phyloP scores from a whole-genome alignment of 2,329 filamentous ascomycete genomes.

The Byssochlamys sp. region DNA sequence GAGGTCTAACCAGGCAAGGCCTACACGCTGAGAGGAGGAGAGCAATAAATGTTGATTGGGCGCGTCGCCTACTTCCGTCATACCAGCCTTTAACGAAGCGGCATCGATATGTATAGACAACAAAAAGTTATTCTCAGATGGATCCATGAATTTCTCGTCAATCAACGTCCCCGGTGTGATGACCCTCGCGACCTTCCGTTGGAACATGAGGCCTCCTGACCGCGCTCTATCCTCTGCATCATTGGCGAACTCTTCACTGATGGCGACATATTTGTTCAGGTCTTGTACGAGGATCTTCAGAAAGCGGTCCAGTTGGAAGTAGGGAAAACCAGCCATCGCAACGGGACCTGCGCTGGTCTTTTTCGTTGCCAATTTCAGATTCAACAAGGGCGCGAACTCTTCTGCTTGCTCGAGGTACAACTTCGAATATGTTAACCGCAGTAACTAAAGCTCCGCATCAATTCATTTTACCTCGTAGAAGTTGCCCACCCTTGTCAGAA shows the following conservation, averaged over 20 bases:
- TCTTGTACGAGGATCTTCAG: constrained; percentile 90
- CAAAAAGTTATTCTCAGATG: constrained; percentile 85
- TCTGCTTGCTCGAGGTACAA: constrained; percentile 94
- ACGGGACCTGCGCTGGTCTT: constrained; percentile 70
- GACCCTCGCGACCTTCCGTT: constrained; percentile 73
- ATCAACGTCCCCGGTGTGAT: constrained; percentile 92
- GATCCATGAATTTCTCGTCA: constrained; percentile 94
- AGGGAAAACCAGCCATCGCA: constrained; percentile 90
- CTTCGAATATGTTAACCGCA: constrained; percentile 20
- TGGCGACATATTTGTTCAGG: constrained; percentile 78
- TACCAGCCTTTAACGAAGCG: constrained; percentile 9
- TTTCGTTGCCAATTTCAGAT: constrained; percentile 74
- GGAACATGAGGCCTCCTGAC: constrained; percentile 69
- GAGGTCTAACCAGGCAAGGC: constrained; percentile 86
- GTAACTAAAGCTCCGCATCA: neutral
- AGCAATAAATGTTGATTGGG: constrained; percentile 19
- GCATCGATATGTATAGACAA: constrained; percentile 61
- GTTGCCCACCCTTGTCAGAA: constrained; percentile 83
- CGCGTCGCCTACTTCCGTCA: constrained; percentile 13
- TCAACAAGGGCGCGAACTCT: constrained; percentile 73
- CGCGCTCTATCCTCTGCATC: constrained; percentile 59
- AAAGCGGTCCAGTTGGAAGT: constrained; percentile 83
- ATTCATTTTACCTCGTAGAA: constrained; percentile 65
- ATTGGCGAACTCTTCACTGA: constrained; percentile 85
- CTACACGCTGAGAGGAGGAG: constrained; percentile 44